Conservation (phyloP, 1,284 basidiomycete genomes). For the Omphalotus olearius region DNA sequence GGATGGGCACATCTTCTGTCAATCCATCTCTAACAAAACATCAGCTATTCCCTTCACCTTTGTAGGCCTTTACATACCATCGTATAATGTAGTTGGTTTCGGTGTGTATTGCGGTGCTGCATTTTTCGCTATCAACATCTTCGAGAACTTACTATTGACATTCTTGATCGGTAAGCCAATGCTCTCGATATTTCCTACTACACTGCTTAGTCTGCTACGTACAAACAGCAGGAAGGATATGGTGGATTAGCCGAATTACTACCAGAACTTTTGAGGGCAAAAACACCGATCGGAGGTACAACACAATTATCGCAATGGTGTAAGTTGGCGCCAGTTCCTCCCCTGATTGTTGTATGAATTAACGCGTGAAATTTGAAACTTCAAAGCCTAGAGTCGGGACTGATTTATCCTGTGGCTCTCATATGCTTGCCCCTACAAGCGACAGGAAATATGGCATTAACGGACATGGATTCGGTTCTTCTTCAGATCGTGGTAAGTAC, state of each 20-base stretch:
- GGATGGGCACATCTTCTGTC: not conserved
- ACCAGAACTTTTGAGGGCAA: not conserved
- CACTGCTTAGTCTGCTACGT: not conserved
- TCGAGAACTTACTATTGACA: conserved; percentile 6
- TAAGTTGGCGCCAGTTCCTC: not conserved
- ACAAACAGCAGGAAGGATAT: conserved; percentile 7
- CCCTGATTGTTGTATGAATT: too few relatives aligned
- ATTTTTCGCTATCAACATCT: too few relatives aligned
- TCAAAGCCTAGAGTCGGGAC: conserved; percentile 7
- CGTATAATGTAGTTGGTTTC: too few relatives aligned
- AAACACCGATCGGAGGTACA: not conserved
- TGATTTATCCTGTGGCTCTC: conserved; percentile 7
- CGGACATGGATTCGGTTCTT: conserved; percentile 4
- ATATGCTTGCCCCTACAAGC: conserved; percentile 4
- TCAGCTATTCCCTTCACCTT: too few relatives aligned
- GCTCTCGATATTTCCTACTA: not conserved
- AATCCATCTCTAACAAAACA: not conserved
- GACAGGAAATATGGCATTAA: not conserved
- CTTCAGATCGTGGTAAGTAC: conserved; percentile 7
- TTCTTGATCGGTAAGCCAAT: conserved; percentile 1
- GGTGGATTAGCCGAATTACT: conserved; percentile 3
- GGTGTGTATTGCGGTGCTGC: too few relatives aligned
- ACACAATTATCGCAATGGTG: conserved; percentile 4
- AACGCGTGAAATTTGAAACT: too few relatives aligned
- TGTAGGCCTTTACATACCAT: too few relatives aligned